These are phyloP conservation scores for Rhodotorula diobovata DNA, from an alignment of 768 basidiomycete genomes.

Conservation along the genomic window DNA sequence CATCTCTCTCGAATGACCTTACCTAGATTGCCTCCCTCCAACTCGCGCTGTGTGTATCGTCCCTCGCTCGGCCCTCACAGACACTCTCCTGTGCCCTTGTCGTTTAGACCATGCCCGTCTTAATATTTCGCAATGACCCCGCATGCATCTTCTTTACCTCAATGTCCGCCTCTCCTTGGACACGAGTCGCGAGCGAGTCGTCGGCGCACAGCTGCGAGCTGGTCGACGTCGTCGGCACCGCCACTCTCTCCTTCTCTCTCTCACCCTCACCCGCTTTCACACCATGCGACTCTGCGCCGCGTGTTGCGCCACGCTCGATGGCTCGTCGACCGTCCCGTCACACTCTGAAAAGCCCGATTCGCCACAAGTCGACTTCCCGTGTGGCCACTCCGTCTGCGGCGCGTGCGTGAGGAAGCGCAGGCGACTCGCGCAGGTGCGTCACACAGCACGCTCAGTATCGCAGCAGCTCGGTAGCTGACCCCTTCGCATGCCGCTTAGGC, in stretches of 20 bases:
- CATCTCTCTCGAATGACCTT: not conserved
- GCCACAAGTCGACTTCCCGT: not conserved
- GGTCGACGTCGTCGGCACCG: not conserved
- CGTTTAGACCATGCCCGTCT: too few species aligned
- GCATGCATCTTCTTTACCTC: too few species aligned
- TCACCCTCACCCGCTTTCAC: not conserved
- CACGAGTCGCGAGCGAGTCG: too few species aligned
- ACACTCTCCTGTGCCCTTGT: not conserved
- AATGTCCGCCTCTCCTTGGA: too few species aligned
- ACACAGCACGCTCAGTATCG: too few species aligned
- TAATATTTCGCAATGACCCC: too few species aligned
- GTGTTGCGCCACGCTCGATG: slow-evolving; percentile 12
- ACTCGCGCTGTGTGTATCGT: not conserved
- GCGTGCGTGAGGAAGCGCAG: not conserved
- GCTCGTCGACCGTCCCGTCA: not conserved
- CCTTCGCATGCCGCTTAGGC: not conserved
- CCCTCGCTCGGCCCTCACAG: not conserved
- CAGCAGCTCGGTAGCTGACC: not conserved
- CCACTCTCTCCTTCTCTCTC: not conserved
- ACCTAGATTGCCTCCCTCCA: not conserved
- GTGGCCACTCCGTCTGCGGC: slow-evolving; percentile 17
- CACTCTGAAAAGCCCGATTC: slow-evolving; percentile 9
- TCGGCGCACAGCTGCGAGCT: too few species aligned
- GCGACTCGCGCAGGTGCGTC: not conserved
- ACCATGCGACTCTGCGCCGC: slow-evolving; percentile 16